Percentiles rank a stretch among this genome's conserved stretches.
These are phyloP conservation scores for Didymella segeticola DNA, from an alignment of 2,329 filamentous ascomycete species.

Conservation along the genomic window DNA sequence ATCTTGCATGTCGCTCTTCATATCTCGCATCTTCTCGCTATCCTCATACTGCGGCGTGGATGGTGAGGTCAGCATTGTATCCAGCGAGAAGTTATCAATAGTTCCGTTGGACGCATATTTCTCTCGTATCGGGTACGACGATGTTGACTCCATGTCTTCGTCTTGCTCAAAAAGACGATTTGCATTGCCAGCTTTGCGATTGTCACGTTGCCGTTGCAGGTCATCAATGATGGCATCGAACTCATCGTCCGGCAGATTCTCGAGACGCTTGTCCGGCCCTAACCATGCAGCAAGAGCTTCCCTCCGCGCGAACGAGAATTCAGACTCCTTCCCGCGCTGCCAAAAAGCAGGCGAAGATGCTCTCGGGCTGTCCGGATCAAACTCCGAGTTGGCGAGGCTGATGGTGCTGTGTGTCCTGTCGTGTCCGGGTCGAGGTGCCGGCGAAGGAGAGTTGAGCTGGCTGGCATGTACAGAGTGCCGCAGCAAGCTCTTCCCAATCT, in stretches of 20 bases:
- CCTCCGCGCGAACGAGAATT: slow-evolving; percentile 91
- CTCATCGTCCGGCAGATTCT: slow-evolving; percentile 89
- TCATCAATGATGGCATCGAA: slow-evolving; percentile 93
- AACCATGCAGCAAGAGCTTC: slow-evolving; percentile 93
- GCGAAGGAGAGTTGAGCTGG: slow-evolving; percentile 69
- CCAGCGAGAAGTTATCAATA: slow-evolving; percentile 93
- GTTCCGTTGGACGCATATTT: slow-evolving; percentile 97
- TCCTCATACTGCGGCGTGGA: slow-evolving; percentile 84
- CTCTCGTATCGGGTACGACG: slow-evolving; percentile 86
- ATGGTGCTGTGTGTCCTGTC: slow-evolving; percentile 70
- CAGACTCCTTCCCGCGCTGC: slow-evolving; percentile 75
- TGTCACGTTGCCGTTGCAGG: slow-evolving; percentile 85
- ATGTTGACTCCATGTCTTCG: slow-evolving; percentile 88
- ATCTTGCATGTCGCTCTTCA: slow-evolving; percentile 81
- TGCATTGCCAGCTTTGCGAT: slow-evolving; percentile 72
- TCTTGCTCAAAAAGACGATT: slow-evolving; percentile 64
- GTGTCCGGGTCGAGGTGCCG: slow-evolving; percentile 70
- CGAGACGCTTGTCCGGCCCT: slow-evolving; percentile 89
- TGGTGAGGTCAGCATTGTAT: slow-evolving; percentile 92
- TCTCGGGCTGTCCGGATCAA: slow-evolving; percentile 73
- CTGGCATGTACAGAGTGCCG: slow-evolving; percentile 77
- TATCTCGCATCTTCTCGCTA: slow-evolving; percentile 77
- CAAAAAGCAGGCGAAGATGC: slow-evolving; percentile 80
- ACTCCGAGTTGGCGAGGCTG: slow-evolving; percentile 80
- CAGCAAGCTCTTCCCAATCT: slow-evolving; percentile 76